Conservation (phyloP, 2,329 filamentous ascomycete species). For the Rachicladosporium sp. region DNA sequence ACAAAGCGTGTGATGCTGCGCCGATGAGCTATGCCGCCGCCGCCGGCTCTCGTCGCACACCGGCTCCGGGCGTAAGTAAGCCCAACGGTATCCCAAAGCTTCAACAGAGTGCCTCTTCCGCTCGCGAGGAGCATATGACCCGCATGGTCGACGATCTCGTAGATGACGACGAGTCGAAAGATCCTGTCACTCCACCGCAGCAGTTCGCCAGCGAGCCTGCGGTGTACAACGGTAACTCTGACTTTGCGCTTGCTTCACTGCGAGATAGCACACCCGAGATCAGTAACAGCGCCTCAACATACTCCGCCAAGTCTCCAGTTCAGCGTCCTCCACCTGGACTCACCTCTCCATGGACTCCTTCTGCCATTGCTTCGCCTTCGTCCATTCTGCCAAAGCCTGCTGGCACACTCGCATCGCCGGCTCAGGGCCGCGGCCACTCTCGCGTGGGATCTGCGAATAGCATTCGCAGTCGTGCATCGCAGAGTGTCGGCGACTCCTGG, state of each 20-base stretch:
- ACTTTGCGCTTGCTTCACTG: constrained; percentile 22
- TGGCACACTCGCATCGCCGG: constrained; percentile 17
- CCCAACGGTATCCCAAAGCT: constrained; percentile 7
- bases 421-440: constrained; percentile 22
- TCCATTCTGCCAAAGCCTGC: constrained; percentile 9
- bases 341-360: constrained; percentile 21
- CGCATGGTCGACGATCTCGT: constrained; percentile 49
- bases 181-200: constrained; percentile 35
- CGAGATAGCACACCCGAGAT: constrained; percentile 25
- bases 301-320: constrained; percentile 5
- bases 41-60: constrained; percentile 10
- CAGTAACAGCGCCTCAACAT: constrained; percentile 15
- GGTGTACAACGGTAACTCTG: constrained; percentile 21
- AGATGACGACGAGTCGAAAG: constrained; percentile 32
- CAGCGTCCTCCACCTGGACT: constrained; percentile 4
- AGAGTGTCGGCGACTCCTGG: constrained; percentile 17
- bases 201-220: constrained; percentile 19
- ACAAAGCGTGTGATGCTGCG: background rate
- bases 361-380: constrained; percentile 9
- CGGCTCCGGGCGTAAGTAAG: constrained; percentile 7
- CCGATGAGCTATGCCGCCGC: constrained; percentile 21
- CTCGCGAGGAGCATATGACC: constrained; percentile 37
- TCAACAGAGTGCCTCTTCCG: constrained; percentile 5
- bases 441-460: constrained; percentile 33
- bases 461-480: constrained; percentile 24